Conservation (phyloP, 106 monocot genomes). For the Dendrobium nobile region DNA sequence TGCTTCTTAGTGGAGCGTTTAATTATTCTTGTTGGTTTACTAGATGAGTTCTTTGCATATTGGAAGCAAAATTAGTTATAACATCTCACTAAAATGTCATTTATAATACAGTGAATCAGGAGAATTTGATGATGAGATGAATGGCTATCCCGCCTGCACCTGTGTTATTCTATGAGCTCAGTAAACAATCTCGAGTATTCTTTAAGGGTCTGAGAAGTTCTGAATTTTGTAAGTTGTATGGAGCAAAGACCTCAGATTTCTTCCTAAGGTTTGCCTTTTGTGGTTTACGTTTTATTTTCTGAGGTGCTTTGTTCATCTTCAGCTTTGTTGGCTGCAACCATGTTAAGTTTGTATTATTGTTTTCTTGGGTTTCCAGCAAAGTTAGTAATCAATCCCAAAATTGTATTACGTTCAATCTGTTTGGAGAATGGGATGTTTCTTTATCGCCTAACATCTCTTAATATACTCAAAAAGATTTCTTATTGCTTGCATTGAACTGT, state of each 20-base stretch:
- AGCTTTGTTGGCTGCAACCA: not conserved
- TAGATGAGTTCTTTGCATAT: not conserved
- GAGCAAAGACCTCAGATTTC: not conserved
- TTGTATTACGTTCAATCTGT: not conserved
- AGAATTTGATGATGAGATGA: constrained; percentile 1
- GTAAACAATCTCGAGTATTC: not conserved
- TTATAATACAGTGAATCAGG: constrained; percentile 8
- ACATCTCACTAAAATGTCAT: not conserved
- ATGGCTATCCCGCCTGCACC: not conserved
- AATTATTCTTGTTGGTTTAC: not conserved
- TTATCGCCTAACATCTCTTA: not conserved
- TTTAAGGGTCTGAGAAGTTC: not conserved
- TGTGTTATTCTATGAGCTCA: not conserved
- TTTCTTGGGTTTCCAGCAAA: not conserved
- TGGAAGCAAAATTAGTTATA: not conserved
- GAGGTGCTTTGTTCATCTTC: not conserved
- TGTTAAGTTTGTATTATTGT: not conserved
- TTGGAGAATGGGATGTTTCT: not conserved
- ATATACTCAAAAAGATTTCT: not conserved
- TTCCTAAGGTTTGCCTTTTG: not conserved
- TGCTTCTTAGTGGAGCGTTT: not conserved
- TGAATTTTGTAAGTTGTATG: not conserved
- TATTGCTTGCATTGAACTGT: not conserved
- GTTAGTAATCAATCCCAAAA: not conserved
- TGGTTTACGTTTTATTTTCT: not conserved